Evolutionary conservation across 2,329 filamentous ascomycete genomes (phyloP), one percentile per base, ranked within the genome.

Genomic region (Fusarium ambrosium): DNA sequence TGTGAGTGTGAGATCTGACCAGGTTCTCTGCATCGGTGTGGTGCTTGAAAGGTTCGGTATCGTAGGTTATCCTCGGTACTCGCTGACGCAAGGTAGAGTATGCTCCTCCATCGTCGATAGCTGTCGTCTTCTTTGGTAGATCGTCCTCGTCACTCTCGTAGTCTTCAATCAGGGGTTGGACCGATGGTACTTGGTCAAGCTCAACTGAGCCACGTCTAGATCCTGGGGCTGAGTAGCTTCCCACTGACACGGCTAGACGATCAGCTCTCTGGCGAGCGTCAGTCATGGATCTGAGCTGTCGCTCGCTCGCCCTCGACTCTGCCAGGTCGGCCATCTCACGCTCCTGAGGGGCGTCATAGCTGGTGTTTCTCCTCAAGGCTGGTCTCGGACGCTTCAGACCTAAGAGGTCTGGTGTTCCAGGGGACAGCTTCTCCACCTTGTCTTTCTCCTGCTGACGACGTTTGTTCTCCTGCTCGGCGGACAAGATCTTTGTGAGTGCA

Each of bases 321-420:
- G 84, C 84, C 43, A 79, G 77, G 66, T 85, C 84, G 29, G 84
- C 84, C 71, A 79, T 80, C 70, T 85, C 80, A 11, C 82, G 78
- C 76, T 85, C 84, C 72, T 81, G 79, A 1, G 83, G 83, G 14
- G 77, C 83, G 66, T 85, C 82, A 65, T 85, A 85, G 72, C 84
- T 85, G 48, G 84, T 85, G 72, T 85, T 85, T 45, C 84, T 82
- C 71, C 84, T 80, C n/a, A 85, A 75, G 13, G 81, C 84, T 27
- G 84, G 84, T 48, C 83, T 80, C 13, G 83, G 83, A 10, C 78
- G 75, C 67, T 69, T 79, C 18, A 66, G 77, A 10, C 48, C 64
- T n/a, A 37, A 14, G 22, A 24, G 7, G 2, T 79, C 78, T 53
- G 75, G 74, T 48, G 79, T 68, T 29, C 58, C 37, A 39, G 63